Conservation (phyloP, 2,329 filamentous ascomycete genomes). For the Polychaeton citri region DNA sequence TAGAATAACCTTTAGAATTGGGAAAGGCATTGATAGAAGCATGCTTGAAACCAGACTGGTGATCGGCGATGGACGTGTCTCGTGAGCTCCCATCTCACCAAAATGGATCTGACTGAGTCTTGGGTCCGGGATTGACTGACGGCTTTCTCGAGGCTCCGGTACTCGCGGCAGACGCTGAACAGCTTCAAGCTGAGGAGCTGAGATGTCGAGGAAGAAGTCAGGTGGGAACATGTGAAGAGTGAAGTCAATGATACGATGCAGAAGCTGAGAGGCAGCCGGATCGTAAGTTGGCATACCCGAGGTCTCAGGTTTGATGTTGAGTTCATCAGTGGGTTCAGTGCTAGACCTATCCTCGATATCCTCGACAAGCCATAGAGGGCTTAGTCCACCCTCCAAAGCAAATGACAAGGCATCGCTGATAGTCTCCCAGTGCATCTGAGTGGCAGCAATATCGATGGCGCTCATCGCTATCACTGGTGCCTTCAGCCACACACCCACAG, state of each 20-base stretch:
- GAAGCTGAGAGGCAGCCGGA: constrained; percentile 40
- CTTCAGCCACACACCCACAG: constrained; percentile 46
- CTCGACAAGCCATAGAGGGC: constrained; percentile 21
- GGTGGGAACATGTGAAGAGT: constrained; percentile 46
- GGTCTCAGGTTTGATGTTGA: constrained; percentile 10
- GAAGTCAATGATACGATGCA: constrained; percentile 45
- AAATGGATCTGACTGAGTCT: constrained; percentile 55
- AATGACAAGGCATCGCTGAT: constrained; percentile 50
- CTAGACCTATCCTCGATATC: constrained; percentile 23
- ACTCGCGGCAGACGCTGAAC: constrained; percentile 32
- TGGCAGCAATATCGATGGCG: constrained; percentile 46
- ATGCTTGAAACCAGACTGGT: constrained; percentile 49
- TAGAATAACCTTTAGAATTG: constrained; percentile 50
- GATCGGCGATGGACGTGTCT: constrained; percentile 19
- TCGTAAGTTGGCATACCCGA: constrained; percentile 31
- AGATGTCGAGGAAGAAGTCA: constrained; percentile 46
- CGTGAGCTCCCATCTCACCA: constrained; percentile 42
- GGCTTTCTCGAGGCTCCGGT: constrained; percentile 14
- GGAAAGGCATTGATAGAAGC: constrained; percentile 57
- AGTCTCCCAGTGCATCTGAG: constrained; percentile 49
- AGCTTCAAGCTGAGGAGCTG: constrained; percentile 32
- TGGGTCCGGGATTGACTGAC: constrained; percentile 30
- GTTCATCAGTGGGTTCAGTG: constrained; percentile 21
- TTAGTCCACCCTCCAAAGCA: constrained; percentile 35
- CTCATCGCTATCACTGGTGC: constrained; percentile 43